Evolutionary conservation across 306 rosid genomes (phyloP).

Genomic region (Cucurbita ficifolia): DNA sequence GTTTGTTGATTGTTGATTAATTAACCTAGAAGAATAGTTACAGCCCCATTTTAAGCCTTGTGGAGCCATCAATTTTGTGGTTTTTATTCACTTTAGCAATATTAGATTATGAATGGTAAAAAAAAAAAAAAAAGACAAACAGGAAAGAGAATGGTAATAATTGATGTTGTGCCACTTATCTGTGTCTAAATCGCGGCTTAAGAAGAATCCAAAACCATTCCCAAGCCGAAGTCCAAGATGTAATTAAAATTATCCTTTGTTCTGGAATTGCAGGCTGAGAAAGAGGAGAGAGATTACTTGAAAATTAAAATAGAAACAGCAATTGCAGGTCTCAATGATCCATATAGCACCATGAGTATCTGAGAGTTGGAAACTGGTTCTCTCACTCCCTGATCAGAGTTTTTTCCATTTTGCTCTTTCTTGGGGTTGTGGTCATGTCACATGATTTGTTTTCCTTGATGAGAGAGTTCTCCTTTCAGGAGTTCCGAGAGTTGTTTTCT

Average conservation of each 20-base stretch:
- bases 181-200: not conserved
- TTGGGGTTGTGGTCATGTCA: not conserved
- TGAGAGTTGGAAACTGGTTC: not conserved
- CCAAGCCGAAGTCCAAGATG: not conserved
- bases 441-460: not conserved
- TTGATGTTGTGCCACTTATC: not conserved
- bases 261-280: conserved; percentile 50
- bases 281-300: conserved; percentile 64
- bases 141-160: not conserved
- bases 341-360: conserved; percentile 73
- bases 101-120: not conserved
- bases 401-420: conserved; percentile 1
- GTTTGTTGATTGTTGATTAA: not conserved
- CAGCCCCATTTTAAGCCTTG: too few species aligned
- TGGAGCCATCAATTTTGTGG: too few species aligned
- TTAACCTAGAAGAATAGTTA: too few species aligned
- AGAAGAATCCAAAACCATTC: not conserved
- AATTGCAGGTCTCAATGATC: conserved; percentile 61
- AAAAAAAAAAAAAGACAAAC: not conserved
- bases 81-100: too few species aligned
- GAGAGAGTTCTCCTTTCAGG: not conserved
- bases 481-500: not conserved
- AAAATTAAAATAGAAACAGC: conserved; percentile 50
- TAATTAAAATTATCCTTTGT: not conserved
- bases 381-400: not conserved